A percentile compares a stretch with the other conserved stretches of the same genome.
These are phyloP conservation scores for Boletellus dicymbophilus DNA, from an alignment of 1,284 basidiomycete genomes.

Conservation along the genomic window DNA sequence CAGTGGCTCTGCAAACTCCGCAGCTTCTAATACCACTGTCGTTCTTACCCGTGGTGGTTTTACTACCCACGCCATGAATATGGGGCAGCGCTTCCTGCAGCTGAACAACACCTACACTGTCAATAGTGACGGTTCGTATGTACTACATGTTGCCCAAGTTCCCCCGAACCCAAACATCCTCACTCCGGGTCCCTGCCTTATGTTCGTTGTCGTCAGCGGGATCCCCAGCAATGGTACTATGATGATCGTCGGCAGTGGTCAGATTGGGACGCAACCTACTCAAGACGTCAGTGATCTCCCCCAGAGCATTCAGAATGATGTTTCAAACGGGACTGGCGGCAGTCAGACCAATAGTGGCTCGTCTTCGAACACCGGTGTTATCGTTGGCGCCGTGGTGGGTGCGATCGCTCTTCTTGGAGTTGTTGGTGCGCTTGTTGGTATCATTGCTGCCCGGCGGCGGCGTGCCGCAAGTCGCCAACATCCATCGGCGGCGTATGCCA, in stretches of 20 bases:
- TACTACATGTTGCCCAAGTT: slow-evolving; percentile 77
- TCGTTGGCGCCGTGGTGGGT: slow-evolving; percentile 55
- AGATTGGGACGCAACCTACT: slow-evolving; percentile 68
- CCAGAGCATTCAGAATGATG: slow-evolving; percentile 16
- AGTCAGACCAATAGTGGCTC: slow-evolving; percentile 9
- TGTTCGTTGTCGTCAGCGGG: slow-evolving; percentile 82
- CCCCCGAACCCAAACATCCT: slow-evolving; percentile 85
- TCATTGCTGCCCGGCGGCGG: slow-evolving; percentile 47
- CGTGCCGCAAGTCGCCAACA: slow-evolving; percentile 37
- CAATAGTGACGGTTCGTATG: slow-evolving; percentile 70
- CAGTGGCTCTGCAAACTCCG: slow-evolving; percentile 64
- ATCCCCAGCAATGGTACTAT: slow-evolving; percentile 80
- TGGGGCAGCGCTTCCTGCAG: slow-evolving; percentile 81
- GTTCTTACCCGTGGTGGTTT: slow-evolving; percentile 87
- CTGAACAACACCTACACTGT: slow-evolving; percentile 85
- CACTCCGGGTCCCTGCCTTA: slow-evolving; percentile 82
- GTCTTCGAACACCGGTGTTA: slow-evolving; percentile 41
- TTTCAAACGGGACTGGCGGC: slow-evolving; percentile 21
- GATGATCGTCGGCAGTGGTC: slow-evolving; percentile 80
- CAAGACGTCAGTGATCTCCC: slow-evolving; percentile 53
- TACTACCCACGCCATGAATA: slow-evolving; percentile 95
- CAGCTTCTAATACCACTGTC: slow-evolving; percentile 78
- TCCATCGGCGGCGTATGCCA: slow-evolving; percentile 37
- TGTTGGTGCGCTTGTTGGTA: slow-evolving; percentile 49
- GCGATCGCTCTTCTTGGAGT: slow-evolving; percentile 49